These are phyloP conservation scores for Hortiboletus rubellus DNA, from an alignment of 1,284 basidiomycete genomes.

Conservation along the genomic window DNA sequence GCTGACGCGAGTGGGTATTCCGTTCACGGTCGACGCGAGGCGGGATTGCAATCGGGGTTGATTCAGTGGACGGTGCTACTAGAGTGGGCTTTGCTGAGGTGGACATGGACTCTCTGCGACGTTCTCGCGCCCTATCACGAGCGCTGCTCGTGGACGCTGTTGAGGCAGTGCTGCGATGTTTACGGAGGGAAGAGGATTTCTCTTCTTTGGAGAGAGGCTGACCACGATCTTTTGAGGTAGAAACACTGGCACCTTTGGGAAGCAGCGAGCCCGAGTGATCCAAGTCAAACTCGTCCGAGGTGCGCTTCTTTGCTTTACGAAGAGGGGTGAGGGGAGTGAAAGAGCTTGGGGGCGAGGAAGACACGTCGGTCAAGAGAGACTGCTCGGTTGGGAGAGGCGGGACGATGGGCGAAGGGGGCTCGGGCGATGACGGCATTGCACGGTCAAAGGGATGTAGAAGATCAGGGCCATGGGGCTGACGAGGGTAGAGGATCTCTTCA, in stretches of 20 bases:
- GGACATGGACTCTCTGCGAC: slow-evolving; percentile 62
- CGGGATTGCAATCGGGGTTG: slow-evolving; percentile 28
- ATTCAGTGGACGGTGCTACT: slow-evolving; percentile 13
- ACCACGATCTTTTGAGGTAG: slow-evolving; percentile 31
- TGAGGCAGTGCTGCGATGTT: slow-evolving; percentile 71
- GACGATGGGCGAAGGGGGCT: slow-evolving; percentile 30
- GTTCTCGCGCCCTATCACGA: slow-evolving; percentile 56
- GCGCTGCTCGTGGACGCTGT: slow-evolving; percentile 41
- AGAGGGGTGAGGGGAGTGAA: slow-evolving; percentile 49
- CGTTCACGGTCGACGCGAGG: slow-evolving; percentile 38
- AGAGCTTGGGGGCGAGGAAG: slow-evolving; percentile 58
- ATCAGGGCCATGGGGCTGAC: slow-evolving; percentile 47
- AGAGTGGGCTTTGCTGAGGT: slow-evolving; percentile 38
- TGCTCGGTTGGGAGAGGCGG: slow-evolving; percentile 31
- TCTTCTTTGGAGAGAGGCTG: slow-evolving; percentile 41
- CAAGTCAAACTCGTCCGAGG: slow-evolving; percentile 80
- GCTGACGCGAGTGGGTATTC: slow-evolving; percentile 56
- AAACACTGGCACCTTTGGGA: slow-evolving; percentile 45
- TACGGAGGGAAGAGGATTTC: slow-evolving; percentile 56
- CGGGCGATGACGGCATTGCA: slow-evolving; percentile 31
- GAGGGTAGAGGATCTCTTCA: slow-evolving; percentile 80
- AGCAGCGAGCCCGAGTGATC: slow-evolving; percentile 65
- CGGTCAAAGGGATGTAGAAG: slow-evolving; percentile 38
- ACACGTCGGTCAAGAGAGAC: slow-evolving; percentile 31
- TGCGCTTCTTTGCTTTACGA: slow-evolving; percentile 69